Evolutionary conservation across 768 basidiomycete species (phyloP).

Genomic region (Tephrocybe sp.): DNA sequence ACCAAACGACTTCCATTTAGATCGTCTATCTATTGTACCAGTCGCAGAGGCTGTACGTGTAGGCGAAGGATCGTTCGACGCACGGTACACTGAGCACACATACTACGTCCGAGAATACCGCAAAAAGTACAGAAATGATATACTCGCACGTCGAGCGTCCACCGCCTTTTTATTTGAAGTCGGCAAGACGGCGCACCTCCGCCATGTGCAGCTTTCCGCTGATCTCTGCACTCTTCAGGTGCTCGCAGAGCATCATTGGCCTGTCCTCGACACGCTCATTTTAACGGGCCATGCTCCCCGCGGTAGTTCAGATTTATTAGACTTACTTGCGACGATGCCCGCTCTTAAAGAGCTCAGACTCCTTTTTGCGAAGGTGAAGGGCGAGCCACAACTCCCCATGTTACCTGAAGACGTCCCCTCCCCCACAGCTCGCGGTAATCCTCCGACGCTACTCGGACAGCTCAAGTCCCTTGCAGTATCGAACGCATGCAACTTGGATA

Average conservation of each 20-base stretch:
- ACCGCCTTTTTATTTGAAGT: conserved; percentile 30
- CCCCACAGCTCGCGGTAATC: conserved; percentile 18
- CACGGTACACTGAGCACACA: conserved; percentile 30
- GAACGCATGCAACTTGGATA: conserved; percentile 32
- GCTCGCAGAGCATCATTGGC: conserved; percentile 32
- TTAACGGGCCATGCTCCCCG: conserved; percentile 38
- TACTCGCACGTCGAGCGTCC: conserved; percentile 28
- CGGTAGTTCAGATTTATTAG: conserved; percentile 27
- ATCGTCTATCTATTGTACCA: conserved; percentile 33
- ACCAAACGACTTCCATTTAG: conserved; percentile 29
- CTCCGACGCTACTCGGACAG: conserved; percentile 25
- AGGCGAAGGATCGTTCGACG: conserved; percentile 39
- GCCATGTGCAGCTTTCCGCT: conserved; percentile 37
- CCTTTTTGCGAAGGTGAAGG: conserved; percentile 30
- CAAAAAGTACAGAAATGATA: conserved; percentile 34
- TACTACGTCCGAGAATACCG: conserved; percentile 40
- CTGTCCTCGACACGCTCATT: conserved; percentile 33
- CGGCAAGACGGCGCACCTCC: conserved; percentile 27
- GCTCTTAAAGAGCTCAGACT: conserved; percentile 30
- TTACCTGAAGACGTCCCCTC: conserved; percentile 15
- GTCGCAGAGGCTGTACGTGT: conserved; percentile 39
- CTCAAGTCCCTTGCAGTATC: conserved; percentile 35
- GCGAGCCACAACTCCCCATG: conserved; percentile 25
- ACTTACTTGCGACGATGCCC: conserved; percentile 35
- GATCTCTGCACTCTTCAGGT: conserved; percentile 32